A percentile compares a stretch with the other conserved stretches of the same genome.
Conservation (phyloP, 192 early-diverging fungal genomes). For the Coemansia sp. region DNA sequence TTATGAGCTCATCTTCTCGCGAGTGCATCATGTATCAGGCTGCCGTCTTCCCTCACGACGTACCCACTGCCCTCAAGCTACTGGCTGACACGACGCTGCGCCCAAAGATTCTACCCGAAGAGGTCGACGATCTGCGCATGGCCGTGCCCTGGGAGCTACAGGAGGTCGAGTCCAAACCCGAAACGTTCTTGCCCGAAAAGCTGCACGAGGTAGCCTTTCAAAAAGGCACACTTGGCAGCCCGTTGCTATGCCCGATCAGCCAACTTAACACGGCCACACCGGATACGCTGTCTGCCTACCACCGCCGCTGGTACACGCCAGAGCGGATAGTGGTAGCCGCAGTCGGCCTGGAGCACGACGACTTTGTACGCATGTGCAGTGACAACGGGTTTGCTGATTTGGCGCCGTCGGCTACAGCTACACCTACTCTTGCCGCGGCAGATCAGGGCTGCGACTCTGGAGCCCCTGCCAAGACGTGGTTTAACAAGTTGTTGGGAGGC, state of each 20-base stretch:
- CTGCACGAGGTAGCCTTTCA: slow-evolving; percentile 83
- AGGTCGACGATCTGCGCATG: slow-evolving; percentile 77
- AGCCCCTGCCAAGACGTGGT: slow-evolving; percentile 18
- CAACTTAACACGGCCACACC: slow-evolving; percentile 68
- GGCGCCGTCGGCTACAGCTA: slow-evolving; percentile 14
- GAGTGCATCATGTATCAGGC: slow-evolving; percentile 97
- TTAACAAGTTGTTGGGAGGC: slow-evolving; percentile 23
- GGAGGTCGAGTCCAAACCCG: slow-evolving; percentile 82
- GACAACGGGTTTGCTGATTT: slow-evolving; percentile 74
- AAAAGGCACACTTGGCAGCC: slow-evolving; percentile 77
- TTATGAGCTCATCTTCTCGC: slow-evolving; percentile 84
- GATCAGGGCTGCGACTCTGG: slow-evolving; percentile 20
- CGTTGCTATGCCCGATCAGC: slow-evolving; percentile 69
- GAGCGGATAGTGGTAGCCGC: slow-evolving; percentile 90
- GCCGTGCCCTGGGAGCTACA: slow-evolving; percentile 84
- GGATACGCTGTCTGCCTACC: slow-evolving; percentile 68
- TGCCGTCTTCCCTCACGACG: slow-evolving; percentile 83
- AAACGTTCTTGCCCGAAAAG: slow-evolving; percentile 83
- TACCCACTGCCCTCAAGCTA: slow-evolving; percentile 66
- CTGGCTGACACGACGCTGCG: slow-evolving; percentile 81
- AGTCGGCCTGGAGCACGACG: slow-evolving; percentile 83
- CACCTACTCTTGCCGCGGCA: background rate
- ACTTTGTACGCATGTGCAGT: slow-evolving; percentile 66
- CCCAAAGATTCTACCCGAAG: slow-evolving; percentile 69
- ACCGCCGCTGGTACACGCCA: slow-evolving; percentile 81